Evolutionary conservation across 2,329 filamentous ascomycete genomes (phyloP), one percentile per base, ranked within the genome.

Genomic region (Orbilia oligospora): DNA sequence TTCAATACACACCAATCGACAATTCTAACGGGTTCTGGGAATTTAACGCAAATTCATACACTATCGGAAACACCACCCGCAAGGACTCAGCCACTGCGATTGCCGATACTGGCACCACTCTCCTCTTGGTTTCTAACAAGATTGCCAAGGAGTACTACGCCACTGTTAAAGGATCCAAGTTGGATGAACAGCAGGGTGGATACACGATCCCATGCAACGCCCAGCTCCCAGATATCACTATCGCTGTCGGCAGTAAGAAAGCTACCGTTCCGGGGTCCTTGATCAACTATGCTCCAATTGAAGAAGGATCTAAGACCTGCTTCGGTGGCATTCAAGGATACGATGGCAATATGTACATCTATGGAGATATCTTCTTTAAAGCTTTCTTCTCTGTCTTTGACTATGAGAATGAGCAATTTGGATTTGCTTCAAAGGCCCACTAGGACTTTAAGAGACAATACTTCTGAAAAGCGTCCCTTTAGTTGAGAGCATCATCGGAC

Each of bases 331-430:
- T 97, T 80, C 93, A 96, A 86, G 87, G 69, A 18, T 69, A 69
- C 36, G 68, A 73, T n/a, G 70, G 64, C 20, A 30, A 66, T 20
- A 87, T 91, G 80, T 89, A 87, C 71, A 93, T 97, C 82, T 88
- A 94, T 71, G 93, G 93, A 9, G 92, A 94, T 78, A 87, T 92
- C 71, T 93, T 94, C 86, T 87, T 96, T 81, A 96, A 96, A 88
- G 89, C 89, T 70, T 87, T 92, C 80, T 94, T 92, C 83, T 90
- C 91, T 33, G 89, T 93, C 58, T 93, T 93, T 83, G 91, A 93
- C 83, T 84, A 86, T 5, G 84, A 83, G 20, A 85, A 85, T 4
- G 84, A 85, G 73, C 84, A 84, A 56, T 82, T 89, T 30, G 87
- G 87, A 9, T 87, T 88, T 78, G 87, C 87, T 66, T 81, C 82